Base-by-base conservation (phyloP, 2,329 filamentous ascomycete genomes). In the Aspergillus alliaceus region DNA sequence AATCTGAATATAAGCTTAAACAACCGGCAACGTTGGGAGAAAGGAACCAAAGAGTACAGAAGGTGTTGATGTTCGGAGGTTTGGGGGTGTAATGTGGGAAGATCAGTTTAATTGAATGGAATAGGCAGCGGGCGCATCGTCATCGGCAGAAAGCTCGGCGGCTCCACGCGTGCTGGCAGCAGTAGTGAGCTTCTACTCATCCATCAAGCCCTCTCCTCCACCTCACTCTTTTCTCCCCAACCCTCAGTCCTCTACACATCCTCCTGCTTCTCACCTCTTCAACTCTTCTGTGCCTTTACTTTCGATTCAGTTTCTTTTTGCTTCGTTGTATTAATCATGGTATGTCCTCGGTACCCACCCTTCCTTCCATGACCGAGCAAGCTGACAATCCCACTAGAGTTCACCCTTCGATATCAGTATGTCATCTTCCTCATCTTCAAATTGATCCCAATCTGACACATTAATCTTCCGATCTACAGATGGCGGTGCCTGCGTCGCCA, bases 331-430 rank as follows among this genome's bases (percentile, higher is more conserved):
- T 52, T 59, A 63, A 68, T 58, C 61, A 73, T 75, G 70, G 72
- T 73, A 69, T 58, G 69, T 65, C 48, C 24, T 47, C 31, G 34
- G 57, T 54, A 42, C 37, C 51, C 50, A 51, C 39, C 42, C 49
- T 53, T 58, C 54, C 32, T 46, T 31, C 37, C 48, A 34, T 59
- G 51, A 54, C 62, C 53, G 51, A 62, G 60, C 46, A 62, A 71
- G 71, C 74, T 77, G 63, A 70, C 66, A 50, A 53, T 69, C 65
- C 64, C 66, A 67, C 69, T 67, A 96, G 92, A 87, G 88, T 74
- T 95, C 90, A 66, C 93, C 92, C 67, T 96, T 96, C 86, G 89
- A 91, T 77, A 96, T 96, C 88, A 97, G 92, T 96, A 84, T 75
- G 86, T 66, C 57, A 42, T 49, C 57, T 48, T 51, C 37, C 63